These are phyloP conservation scores for barrel medic (Medicago truncatula) DNA, from an alignment of 306 rosid genomes.

Conservation along the genomic window DNA sequence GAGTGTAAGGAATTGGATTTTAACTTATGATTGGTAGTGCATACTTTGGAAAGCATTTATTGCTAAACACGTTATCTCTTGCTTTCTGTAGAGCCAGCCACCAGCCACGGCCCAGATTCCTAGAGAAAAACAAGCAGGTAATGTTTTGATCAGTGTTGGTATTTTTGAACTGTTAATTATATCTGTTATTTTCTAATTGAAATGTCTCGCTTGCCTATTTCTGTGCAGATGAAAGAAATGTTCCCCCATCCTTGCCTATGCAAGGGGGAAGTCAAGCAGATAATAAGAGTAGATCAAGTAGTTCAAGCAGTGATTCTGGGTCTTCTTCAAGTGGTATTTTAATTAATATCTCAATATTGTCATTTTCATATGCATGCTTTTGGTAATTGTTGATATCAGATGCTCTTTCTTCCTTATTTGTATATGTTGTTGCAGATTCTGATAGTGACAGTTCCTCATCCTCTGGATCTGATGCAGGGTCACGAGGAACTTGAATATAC, in stretches of 20 bases:
- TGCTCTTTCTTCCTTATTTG: constrained; percentile 30
- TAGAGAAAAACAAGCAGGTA: constrained; percentile 67
- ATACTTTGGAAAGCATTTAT: neutral
- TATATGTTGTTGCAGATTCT: constrained; percentile 69
- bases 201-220: constrained; percentile 2
- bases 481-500: constrained; percentile 63
- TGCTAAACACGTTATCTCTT: constrained; percentile 31
- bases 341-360: neutral
- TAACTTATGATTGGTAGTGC: neutral
- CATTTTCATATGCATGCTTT: neutral
- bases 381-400: constrained; percentile 33
- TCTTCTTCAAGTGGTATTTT: constrained; percentile 92
- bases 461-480: constrained; percentile 87
- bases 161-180: constrained; percentile 24
- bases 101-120: constrained; percentile 52
- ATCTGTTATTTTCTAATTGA: constrained; percentile 21
- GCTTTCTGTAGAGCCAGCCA: constrained; percentile 49
- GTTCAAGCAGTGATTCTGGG: constrained; percentile 95
- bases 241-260: constrained; percentile 57
- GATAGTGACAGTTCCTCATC: constrained; percentile 95
- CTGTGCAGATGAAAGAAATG: constrained; percentile 61
- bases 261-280: constrained; percentile 65
- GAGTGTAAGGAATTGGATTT: constrained; percentile 51
- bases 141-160: constrained; percentile 30
- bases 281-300: constrained; percentile 89